phyloP scores from a whole-genome alignment of 371 early-diverging fungal genomes.

The Mortierella sp. region DNA sequence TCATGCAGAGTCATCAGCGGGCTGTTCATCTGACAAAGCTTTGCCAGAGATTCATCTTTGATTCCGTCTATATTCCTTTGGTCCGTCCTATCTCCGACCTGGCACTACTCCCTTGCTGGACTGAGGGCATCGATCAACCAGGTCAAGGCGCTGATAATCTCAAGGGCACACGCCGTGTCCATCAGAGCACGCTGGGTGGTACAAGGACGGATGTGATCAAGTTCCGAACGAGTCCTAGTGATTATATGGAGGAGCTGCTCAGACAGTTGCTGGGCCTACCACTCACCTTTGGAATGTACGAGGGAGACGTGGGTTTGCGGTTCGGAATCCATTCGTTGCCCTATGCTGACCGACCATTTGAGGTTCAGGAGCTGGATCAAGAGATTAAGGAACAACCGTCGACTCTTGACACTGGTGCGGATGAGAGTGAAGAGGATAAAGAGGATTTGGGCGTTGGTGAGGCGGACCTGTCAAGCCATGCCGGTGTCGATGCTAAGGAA shows the following conservation, averaged over 20 bases:
- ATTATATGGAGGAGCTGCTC: slow-evolving; percentile 76
- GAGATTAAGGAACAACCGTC: slow-evolving; percentile 4
- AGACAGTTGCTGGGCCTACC: slow-evolving; percentile 76
- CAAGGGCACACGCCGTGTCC: slow-evolving; percentile 27
- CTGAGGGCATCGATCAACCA: slow-evolving; percentile 52
- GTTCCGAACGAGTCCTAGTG: slow-evolving; percentile 59
- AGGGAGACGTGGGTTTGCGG: slow-evolving; percentile 63
- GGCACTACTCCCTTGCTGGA: slow-evolving; percentile 56
- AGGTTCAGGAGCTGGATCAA: slow-evolving; percentile 12
- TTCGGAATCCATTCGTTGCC: slow-evolving; percentile 72
- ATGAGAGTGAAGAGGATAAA: slow-evolving; percentile 16
- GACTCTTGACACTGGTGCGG: neutral
- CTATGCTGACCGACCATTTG: slow-evolving; percentile 52
- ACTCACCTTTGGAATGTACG: slow-evolving; percentile 76
- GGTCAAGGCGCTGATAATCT: slow-evolving; percentile 8
- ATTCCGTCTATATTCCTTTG: slow-evolving; percentile 66
- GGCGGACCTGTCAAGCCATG: slow-evolving; percentile 33
- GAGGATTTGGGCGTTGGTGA: slow-evolving; percentile 47
- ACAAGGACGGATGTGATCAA: slow-evolving; percentile 51
- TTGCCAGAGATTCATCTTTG: slow-evolving; percentile 71
- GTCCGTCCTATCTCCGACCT: slow-evolving; percentile 59
- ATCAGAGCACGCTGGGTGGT: slow-evolving; percentile 45
- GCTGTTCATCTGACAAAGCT: slow-evolving; percentile 54
- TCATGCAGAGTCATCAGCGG: slow-evolving; percentile 39
- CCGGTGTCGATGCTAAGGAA: slow-evolving; percentile 13